Percentiles rank a stretch among this genome's conserved stretches.
phyloP scores from a whole-genome alignment of 106 monocot species.

The Dendrobium officinale region DNA sequence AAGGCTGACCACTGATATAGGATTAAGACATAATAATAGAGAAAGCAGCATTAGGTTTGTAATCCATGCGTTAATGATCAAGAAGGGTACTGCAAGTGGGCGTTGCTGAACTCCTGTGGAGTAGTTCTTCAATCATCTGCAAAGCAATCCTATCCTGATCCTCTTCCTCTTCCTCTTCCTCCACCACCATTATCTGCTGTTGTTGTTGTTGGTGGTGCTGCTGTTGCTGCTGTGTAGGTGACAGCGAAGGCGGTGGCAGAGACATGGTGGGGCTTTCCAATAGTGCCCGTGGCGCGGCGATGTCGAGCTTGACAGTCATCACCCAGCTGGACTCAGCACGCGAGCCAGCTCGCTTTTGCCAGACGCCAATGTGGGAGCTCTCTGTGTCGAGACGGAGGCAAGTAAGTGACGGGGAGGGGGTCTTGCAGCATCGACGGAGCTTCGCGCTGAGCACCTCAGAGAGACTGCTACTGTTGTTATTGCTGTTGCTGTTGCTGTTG shows the following conservation, averaged over 20 bases:
- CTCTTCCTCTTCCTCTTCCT: slow-evolving; percentile 11
- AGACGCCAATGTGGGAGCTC: slow-evolving; percentile 86
- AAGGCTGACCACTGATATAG: no score
- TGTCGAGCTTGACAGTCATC: slow-evolving; percentile 78
- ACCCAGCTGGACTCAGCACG: slow-evolving; percentile 86
- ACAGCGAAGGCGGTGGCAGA: not conserved
- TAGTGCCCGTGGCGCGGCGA: not conserved
- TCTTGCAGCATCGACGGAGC: slow-evolving; percentile 73
- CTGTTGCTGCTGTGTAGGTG: not conserved
- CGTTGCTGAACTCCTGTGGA: slow-evolving; percentile 12
- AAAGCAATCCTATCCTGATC: slow-evolving; percentile 17
- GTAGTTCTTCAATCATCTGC: slow-evolving; percentile 27
- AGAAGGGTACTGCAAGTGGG: not conserved
- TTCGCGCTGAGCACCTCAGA: slow-evolving; percentile 80
- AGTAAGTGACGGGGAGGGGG: slow-evolving; percentile 81
- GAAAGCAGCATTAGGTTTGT: not conserved
- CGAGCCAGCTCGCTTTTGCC: slow-evolving; percentile 94
- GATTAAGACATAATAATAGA: not conserved
- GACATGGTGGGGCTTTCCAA: not conserved
- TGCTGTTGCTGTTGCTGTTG: not conserved
- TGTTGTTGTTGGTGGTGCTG: not conserved
- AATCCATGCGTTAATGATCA: not conserved
- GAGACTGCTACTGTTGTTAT: slow-evolving; percentile 9
- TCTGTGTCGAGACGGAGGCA: slow-evolving; percentile 94
- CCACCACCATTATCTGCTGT: not conserved